A percentile compares a stretch with the other conserved stretches of the same genome.
Conservation (phyloP, 805 yeast species). For the Monosporozyma aquatica region DNA sequence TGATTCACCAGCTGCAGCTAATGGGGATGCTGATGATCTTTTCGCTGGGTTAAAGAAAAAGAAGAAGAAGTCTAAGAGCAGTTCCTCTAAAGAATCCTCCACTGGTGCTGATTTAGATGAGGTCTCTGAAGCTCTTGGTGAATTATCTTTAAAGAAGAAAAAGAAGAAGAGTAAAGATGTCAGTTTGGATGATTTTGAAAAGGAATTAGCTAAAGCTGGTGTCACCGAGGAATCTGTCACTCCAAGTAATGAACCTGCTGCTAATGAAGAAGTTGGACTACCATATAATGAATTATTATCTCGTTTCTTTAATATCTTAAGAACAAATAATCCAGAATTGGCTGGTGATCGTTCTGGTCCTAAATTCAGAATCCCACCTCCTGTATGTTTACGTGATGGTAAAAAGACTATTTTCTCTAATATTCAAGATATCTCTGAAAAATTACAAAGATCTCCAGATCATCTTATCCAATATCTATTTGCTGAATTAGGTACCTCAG, state of each 20-base stretch:
- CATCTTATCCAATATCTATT: constrained; percentile 93
- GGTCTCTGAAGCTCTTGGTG: constrained; percentile 56
- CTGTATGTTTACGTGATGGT: constrained; percentile 94
- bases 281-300: constrained; percentile 70
- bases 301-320: constrained; percentile 78
- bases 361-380: constrained; percentile 95
- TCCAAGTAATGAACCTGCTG: constrained; percentile 26
- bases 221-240: constrained; percentile 43
- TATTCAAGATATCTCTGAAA: constrained; percentile 88
- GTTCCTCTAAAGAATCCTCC: constrained; percentile 30
- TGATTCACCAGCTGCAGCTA: constrained; percentile 21
- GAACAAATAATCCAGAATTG: constrained; percentile 92
- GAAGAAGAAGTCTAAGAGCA: constrained; percentile 60
- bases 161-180: constrained; percentile 63
- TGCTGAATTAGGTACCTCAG: constrained; percentile 99
- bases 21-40: constrained; percentile 55
- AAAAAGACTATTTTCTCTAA: constrained; percentile 95
- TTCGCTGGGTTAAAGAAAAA: constrained; percentile 78
- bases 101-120: constrained; percentile 31
- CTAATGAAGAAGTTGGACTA: constrained; percentile 45
- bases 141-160: constrained; percentile 67
- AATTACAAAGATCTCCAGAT: constrained; percentile 92
- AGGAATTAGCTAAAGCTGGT: constrained; percentile 85
- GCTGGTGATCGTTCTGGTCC: constrained; percentile 93
- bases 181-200: constrained; percentile 75